These are phyloP conservation scores for Trametopsis cervina DNA, from an alignment of 768 basidiomycete genomes.

Conservation along the genomic window DNA sequence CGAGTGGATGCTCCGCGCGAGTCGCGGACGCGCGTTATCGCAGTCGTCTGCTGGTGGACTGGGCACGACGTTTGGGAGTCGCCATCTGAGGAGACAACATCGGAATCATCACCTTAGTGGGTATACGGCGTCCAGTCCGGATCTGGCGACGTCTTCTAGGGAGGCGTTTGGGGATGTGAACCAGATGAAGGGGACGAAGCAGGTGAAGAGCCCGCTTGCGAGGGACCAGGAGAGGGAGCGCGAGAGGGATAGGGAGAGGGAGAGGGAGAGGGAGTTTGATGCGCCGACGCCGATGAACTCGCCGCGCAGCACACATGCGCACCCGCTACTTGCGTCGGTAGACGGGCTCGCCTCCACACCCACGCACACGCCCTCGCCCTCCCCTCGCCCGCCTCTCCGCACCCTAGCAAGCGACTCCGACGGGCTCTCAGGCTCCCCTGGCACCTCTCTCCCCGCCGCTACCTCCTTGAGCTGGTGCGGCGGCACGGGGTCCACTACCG, in stretches of 20 bases:
- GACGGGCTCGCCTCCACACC: background rate
- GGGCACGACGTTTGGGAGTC: conserved; percentile 24
- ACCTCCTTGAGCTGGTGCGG: conserved; percentile 29
- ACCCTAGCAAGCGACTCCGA: background rate
- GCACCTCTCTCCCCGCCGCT: background rate
- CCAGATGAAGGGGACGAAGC: background rate
- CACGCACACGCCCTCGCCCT: background rate
- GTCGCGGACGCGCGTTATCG: conserved; percentile 36
- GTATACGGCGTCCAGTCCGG: conserved; percentile 65
- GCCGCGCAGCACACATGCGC: background rate
- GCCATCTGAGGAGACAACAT: conserved; percentile 32
- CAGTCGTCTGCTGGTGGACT: conserved; percentile 27
- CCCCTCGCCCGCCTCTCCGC: background rate
- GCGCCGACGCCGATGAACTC: conserved; percentile 22
- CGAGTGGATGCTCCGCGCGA: conserved; percentile 73
- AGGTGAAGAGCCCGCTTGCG: conserved; percentile 14
- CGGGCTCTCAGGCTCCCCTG: background rate
- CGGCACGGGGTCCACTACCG: conserved; percentile 87
- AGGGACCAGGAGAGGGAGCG: conserved; percentile 3
- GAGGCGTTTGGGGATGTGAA: background rate
- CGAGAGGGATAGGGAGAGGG: no score
- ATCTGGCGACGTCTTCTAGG: conserved; percentile 36
- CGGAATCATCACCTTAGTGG: conserved; percentile 37
- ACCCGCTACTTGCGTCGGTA: background rate
- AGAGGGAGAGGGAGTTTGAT: conserved; percentile 1